Conservation (phyloP, 1,284 basidiomycete genomes). For the Cerrena zonata region DNA sequence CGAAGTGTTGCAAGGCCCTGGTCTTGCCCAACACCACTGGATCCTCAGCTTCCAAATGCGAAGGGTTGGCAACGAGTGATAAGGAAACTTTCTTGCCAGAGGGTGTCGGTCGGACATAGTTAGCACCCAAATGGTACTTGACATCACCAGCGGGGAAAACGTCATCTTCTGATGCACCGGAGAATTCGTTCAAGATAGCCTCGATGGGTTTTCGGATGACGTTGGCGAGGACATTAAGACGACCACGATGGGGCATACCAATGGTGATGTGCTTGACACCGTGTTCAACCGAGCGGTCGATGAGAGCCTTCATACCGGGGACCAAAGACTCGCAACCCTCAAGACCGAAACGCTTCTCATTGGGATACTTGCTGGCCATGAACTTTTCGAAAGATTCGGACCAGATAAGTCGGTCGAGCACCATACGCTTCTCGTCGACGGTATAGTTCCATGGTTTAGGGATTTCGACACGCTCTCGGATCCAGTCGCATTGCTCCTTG, state of each 20-base stretch:
- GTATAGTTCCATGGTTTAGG: constrained; percentile 98
- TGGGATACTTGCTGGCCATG: constrained; percentile 96
- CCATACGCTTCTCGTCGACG: constrained; percentile 97
- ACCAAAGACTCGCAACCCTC: constrained; percentile 98
- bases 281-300: constrained; percentile 94
- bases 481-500: constrained; percentile 99
- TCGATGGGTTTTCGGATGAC: constrained; percentile 98
- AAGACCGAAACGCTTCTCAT: constrained; percentile 98
- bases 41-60: constrained; percentile 95
- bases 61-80: constrained; percentile 97
- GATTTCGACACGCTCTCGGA: constrained; percentile 91
- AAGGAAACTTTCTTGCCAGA: constrained; percentile 97
- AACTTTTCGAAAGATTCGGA: constrained; percentile 99
- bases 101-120: constrained; percentile 97
- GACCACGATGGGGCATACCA: constrained; percentile 98
- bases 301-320: constrained; percentile 98
- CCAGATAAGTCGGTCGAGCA: constrained; percentile 98
- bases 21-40: constrained; percentile 98
- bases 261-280: constrained; percentile 96
- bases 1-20: constrained; percentile 92
- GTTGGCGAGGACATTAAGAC: constrained; percentile 95
- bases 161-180: constrained; percentile 63
- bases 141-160: constrained; percentile 92
- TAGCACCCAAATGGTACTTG: constrained; percentile 98
- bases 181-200: constrained; percentile 97